Evolutionary conservation across 1,284 basidiomycete genomes (phyloP).

Genomic region (Coriolopsis trogii): DNA sequence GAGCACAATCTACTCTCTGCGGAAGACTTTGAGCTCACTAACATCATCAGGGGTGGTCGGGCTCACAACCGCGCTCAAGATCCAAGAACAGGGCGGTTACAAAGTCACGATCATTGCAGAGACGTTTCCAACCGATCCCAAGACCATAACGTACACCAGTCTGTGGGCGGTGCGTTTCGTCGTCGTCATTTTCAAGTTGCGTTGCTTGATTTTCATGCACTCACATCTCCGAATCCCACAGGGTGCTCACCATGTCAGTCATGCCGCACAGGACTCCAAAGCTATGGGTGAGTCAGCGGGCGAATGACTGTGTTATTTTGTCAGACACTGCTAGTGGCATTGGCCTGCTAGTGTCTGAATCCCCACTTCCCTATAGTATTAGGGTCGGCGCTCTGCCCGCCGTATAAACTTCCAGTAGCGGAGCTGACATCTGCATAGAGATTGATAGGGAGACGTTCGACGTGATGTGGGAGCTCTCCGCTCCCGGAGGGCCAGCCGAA

Average conservation of each 20-base stretch:
- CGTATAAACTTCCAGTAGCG: background rate
- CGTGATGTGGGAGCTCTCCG: slow-evolving; percentile 71
- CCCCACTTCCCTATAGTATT: too few species aligned
- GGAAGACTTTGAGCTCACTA: background rate
- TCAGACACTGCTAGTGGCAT: too few species aligned
- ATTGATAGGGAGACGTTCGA: slow-evolving; percentile 75
- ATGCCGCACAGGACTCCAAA: slow-evolving; percentile 47
- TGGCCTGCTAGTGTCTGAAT: too few species aligned
- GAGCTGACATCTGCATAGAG: slow-evolving; percentile 43
- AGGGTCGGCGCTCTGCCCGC: background rate
- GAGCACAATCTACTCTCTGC: background rate
- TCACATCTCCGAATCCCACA: too few species aligned
- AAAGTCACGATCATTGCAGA: slow-evolving; percentile 70
- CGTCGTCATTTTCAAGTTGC: background rate
- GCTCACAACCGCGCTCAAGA: slow-evolving; percentile 66
- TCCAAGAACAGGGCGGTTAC: slow-evolving; percentile 62
- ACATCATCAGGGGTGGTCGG: slow-evolving; percentile 72
- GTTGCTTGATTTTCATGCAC: too few species aligned
- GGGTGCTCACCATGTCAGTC: slow-evolving; percentile 74
- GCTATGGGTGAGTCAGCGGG: slow-evolving; percentile 51
- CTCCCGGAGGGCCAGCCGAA: slow-evolving; percentile 51
- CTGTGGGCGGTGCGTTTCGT: slow-evolving; percentile 79
- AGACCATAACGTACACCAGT: slow-evolving; percentile 71
- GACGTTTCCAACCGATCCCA: slow-evolving; percentile 65
- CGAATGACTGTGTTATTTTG: too few species aligned